Percentiles rank a stretch among this genome's conserved stretches.
phyloP scores from a whole-genome alignment of 2,329 filamentous ascomycete genomes.

The Ceratocystis diversiconidia region DNA sequence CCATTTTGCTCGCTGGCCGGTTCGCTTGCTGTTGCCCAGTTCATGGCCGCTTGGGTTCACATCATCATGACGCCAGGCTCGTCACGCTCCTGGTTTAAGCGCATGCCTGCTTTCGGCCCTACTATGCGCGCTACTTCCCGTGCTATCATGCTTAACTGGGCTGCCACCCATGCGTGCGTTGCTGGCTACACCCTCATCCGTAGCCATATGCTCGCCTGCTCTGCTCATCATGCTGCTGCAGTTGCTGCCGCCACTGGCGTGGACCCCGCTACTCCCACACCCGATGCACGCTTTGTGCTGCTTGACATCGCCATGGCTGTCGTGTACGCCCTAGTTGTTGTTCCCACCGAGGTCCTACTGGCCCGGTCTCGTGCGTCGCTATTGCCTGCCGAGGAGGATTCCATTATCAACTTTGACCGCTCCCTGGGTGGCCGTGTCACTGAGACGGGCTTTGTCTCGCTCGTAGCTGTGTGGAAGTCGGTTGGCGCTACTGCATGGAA shows the following conservation, averaged over 20 bases:
- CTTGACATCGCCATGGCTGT: constrained; percentile 29
- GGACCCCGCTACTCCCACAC: constrained; percentile 19
- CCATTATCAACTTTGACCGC: constrained; percentile 82
- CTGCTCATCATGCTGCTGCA: constrained; percentile 27
- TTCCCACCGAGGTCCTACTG: constrained; percentile 65
- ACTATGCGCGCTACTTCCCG: constrained; percentile 54
- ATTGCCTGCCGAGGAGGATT: constrained; percentile 65
- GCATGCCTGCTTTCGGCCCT: constrained; percentile 50
- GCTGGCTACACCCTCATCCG: constrained; percentile 32
- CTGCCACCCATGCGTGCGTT: constrained; percentile 38
- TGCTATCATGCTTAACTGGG: constrained; percentile 50
- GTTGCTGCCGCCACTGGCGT: constrained; percentile 22
- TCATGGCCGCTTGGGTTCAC: constrained; percentile 69
- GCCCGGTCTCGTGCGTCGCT: constrained; percentile 77
- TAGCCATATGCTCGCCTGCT: constrained; percentile 26
- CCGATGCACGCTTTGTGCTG: constrained; percentile 23
- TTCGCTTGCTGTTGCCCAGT: constrained; percentile 42
- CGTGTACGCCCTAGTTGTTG: constrained; percentile 38
- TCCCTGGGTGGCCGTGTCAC: constrained; percentile 66
- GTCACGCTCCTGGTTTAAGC: constrained; percentile 48
- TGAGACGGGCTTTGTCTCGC: constrained; percentile 56
- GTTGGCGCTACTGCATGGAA: constrained; percentile 60
- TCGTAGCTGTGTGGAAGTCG: constrained; percentile 64
- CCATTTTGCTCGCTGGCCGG: constrained; percentile 34
- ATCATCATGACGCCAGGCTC: constrained; percentile 63